Percentiles rank a stretch among this genome's conserved stretches.
phyloP scores from a whole-genome alignment of 495 filamentous ascomycete genomes.

The Massariosphaeria phaeospora region DNA sequence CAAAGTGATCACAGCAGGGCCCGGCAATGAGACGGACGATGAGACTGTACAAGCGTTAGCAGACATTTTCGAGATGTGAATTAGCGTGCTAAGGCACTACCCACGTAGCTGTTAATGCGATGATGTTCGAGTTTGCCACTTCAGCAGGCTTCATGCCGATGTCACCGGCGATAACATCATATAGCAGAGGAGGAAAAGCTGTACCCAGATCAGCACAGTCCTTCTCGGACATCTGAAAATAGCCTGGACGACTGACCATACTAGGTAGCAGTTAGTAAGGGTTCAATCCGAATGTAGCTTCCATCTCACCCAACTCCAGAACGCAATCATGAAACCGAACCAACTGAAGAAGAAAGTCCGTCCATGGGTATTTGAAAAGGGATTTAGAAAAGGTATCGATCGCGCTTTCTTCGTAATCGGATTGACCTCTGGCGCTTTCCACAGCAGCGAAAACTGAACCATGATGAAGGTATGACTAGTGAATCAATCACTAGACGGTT shows the following conservation, averaged over 20 bases:
- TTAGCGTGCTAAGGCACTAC: conserved; percentile 32
- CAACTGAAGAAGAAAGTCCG: conserved; percentile 92
- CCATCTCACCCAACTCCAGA: conserved; percentile 94
- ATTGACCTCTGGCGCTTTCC: conserved; percentile 60
- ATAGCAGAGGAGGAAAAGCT: conserved; percentile 42
- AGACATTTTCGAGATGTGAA: neutral
- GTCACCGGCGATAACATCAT: conserved; percentile 52
- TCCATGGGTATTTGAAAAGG: conserved; percentile 68
- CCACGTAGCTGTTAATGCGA: conserved; percentile 81
- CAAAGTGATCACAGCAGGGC: conserved; percentile 77
- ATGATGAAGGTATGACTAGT: conserved; percentile 16
- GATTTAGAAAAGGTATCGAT: conserved; percentile 77
- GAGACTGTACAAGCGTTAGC: conserved; percentile 48
- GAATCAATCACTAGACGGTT: too few relatives aligned
- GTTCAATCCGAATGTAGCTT: too few relatives aligned
- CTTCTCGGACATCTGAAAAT: too few relatives aligned
- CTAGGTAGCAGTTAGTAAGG: too few relatives aligned
- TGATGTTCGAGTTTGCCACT: conserved; percentile 86
- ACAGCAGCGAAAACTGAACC: conserved; percentile 42
- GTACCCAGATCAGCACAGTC: conserved; percentile 29
- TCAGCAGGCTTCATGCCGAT: conserved; percentile 65
- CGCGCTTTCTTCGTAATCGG: conserved; percentile 75
- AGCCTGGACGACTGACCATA: too few relatives aligned
- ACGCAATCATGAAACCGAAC: conserved; percentile 93
- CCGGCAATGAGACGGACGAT: conserved; percentile 78